A percentile compares a stretch with the other conserved stretches of the same genome.
phyloP scores from a whole-genome alignment of 2,329 filamentous ascomycete species.

The Aspergillus alliaceus region DNA sequence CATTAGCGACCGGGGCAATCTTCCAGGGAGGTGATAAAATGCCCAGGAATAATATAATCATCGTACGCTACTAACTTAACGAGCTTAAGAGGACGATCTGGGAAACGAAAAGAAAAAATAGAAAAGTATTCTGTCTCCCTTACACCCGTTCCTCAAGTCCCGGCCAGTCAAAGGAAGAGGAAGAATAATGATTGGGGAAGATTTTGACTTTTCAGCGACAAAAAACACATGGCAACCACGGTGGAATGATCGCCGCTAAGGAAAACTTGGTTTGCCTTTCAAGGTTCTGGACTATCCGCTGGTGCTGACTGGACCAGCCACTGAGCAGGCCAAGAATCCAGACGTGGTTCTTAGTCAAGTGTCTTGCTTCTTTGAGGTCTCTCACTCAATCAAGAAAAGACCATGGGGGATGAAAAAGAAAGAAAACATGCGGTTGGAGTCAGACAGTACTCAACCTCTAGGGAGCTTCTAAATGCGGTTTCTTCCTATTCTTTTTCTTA shows the following conservation, averaged over 20 bases:
- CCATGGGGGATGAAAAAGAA: not conserved
- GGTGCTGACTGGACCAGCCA: conserved; percentile 18
- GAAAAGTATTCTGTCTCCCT: not conserved
- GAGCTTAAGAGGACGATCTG: not conserved
- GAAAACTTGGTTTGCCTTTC: conserved; percentile 8
- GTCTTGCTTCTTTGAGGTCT: conserved; percentile 2
- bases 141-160: not conserved
- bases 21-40: not conserved
- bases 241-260: conserved; percentile 27
- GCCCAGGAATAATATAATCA: not conserved
- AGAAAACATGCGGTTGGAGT: conserved; percentile 1
- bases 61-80: not conserved
- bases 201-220: conserved; percentile 21
- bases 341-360: conserved; percentile 5
- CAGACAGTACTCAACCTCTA: conserved; percentile 6
- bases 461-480: not conserved
- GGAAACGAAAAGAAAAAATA: too few species aligned
- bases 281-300: conserved; percentile 12
- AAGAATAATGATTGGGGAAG: conserved; percentile 2
- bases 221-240: conserved; percentile 25
- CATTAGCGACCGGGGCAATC: conserved; percentile 8
- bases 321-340: conserved; percentile 12
- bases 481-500: not conserved
- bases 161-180: not conserved
- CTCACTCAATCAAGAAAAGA: not conserved